These are phyloP conservation scores for Microdochium trichocladiopsis DNA, from an alignment of 2,329 filamentous ascomycete species.

Conservation along the genomic window DNA sequence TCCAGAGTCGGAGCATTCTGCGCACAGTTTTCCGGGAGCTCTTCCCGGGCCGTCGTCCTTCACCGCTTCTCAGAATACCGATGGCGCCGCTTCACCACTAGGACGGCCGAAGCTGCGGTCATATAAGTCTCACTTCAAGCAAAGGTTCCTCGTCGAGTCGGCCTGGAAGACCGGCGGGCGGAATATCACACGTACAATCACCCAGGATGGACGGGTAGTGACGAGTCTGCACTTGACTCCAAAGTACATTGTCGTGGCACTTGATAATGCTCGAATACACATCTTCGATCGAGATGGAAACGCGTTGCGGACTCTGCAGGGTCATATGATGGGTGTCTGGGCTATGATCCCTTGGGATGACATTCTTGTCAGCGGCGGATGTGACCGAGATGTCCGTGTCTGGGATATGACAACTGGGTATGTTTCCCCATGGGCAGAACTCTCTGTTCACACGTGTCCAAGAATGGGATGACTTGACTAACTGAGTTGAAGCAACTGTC, in stretches of 20 bases:
- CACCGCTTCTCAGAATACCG: constrained; percentile 45
- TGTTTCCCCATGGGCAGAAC: too few species aligned
- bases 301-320: constrained; percentile 80
- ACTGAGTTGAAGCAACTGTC: constrained; percentile 48
- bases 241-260: constrained; percentile 94
- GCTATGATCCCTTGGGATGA: constrained; percentile 99
- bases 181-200: constrained; percentile 79
- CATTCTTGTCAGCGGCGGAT: constrained; percentile 89
- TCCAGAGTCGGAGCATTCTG: constrained; percentile 21
- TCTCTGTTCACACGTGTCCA: too few species aligned
- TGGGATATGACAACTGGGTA: constrained; percentile 95
- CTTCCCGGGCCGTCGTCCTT: constrained; percentile 25
- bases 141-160: constrained; percentile 92
- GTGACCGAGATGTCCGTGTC: constrained; percentile 91
- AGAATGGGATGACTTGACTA: too few species aligned
- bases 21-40: constrained; percentile 38
- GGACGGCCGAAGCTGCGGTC: constrained; percentile 63
- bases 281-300: constrained; percentile 92
- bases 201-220: constrained; percentile 92
- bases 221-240: constrained; percentile 90
- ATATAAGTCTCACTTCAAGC: constrained; percentile 96
- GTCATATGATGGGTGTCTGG: constrained; percentile 99
- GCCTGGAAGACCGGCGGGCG: constrained; percentile 92
- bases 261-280: constrained; percentile 98
- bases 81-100: constrained; percentile 35